phyloP scores from a whole-genome alignment of 116 monocot genomes.

The Phalaenopsis hybrid region DNA sequence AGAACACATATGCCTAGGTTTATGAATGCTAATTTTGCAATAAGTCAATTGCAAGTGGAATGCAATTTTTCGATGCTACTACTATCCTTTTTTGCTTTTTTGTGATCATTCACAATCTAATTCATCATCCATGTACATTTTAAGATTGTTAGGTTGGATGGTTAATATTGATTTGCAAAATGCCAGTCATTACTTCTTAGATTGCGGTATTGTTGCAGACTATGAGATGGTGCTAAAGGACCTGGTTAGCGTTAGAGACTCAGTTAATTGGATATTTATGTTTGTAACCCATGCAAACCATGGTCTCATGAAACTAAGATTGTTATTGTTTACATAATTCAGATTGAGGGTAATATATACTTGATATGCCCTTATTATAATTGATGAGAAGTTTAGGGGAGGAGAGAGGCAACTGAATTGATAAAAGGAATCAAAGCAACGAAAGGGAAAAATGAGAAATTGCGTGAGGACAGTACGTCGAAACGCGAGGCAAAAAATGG shows the following conservation, averaged over 20 bases:
- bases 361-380: conserved; percentile 52
- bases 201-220: conserved; percentile 33
- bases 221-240: conserved; percentile 28
- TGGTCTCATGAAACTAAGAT: conserved; percentile 1
- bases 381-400: conserved; percentile 14
- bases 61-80: conserved; percentile 55
- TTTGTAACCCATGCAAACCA: conserved; percentile 46
- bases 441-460: no score
- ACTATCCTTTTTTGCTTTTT: conserved; percentile 27
- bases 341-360: conserved; percentile 25
- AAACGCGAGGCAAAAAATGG: no score
- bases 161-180: conserved; percentile 7
- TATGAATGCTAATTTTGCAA: conserved; percentile 13
- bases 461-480: no score
- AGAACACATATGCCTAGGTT: conserved; percentile 46
- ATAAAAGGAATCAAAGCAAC: no score
- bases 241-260: conserved; percentile 26
- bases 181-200: conserved; percentile 22
- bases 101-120: conserved; percentile 5
- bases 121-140: conserved; percentile 36
- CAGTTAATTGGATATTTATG: conserved; percentile 64
- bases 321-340: no score
- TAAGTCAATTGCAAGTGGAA: conserved; percentile 25
- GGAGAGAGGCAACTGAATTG: no score
- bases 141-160: conserved; percentile 40